Base-by-base conservation (phyloP, 2,329 filamentous ascomycete genomes). In the Nigrospora osmanthi region DNA sequence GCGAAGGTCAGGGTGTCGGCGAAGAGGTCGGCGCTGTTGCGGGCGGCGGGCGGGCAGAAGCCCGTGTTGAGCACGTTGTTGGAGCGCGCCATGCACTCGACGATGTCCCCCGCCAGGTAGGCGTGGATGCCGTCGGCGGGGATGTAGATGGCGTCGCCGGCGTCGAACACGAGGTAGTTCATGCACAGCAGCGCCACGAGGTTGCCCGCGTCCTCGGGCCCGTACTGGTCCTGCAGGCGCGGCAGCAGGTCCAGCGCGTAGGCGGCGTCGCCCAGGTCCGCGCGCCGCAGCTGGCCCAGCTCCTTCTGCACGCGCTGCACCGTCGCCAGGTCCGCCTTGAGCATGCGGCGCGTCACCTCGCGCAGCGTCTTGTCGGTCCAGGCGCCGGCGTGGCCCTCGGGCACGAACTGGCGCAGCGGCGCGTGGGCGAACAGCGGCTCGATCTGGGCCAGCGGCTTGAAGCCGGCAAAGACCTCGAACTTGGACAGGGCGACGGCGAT, bases 401-500 rank as follows among this genome's bases (percentile, higher is more conserved):
- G 68, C 28, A 75, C 64, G 23, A 85, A 64, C 35, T 73, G 63
- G 55, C 88, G 73, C 1, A 88, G 63, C 0, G 68, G 58, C 31
- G 78, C 63, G 46, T 89, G 81, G 3, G 81, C 69, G 11, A 62
- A 57, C 0, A 85, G 65, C 0, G 68, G 57, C 31, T 78, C 63
- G 47, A 89, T 81, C 3, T 81, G 69, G 10, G 63, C 56, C 0
- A 85, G 65, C 0, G 83, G 79, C 57, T 87, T 89, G 68, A 82
- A 89, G 6, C 85, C 85, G 11, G 80, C 82, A 53, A 90, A 89
- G 0, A 85, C 80, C 60, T 89, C 85, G 54, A 90, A 89, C 17
- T 80, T 76, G 12, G 75, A 72, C 1, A 89, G 65, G 0, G 85
- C 85, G 1, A 90, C 68, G 1, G 85, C 85, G 43, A 90, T 89